Evolutionary conservation across 306 rosid species (phyloP).

Genomic region (Acacia crassicarpa): DNA sequence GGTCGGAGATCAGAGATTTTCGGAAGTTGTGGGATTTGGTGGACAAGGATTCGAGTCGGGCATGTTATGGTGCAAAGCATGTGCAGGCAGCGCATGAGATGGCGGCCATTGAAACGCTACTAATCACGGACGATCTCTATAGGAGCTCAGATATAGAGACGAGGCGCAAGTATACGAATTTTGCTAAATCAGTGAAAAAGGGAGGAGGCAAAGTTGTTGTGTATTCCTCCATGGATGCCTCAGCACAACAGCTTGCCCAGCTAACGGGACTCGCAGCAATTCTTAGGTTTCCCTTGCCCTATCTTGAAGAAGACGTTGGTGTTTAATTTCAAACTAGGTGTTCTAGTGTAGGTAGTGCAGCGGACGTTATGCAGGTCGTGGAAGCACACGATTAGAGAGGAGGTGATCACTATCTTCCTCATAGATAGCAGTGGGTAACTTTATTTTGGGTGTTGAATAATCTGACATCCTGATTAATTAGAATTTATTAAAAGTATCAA

Average conservation of each 20-base stretch:
- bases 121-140: slow-evolving; percentile 39
- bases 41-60: slow-evolving; percentile 30
- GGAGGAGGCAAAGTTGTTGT: slow-evolving; percentile 42
- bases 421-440: too few species aligned
- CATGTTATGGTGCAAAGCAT: slow-evolving; percentile 32
- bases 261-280: slow-evolving; percentile 40
- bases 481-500: too few species aligned
- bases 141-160: slow-evolving; percentile 28
- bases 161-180: slow-evolving; percentile 1
- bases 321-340: neutral
- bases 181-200: slow-evolving; percentile 36
- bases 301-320: slow-evolving; percentile 29
- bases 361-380: too few species aligned
- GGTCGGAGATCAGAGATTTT: slow-evolving; percentile 22
- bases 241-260: slow-evolving; percentile 13
- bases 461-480: too few species aligned
- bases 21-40: slow-evolving; percentile 37
- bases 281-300: slow-evolving; percentile 50
- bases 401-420: too few species aligned
- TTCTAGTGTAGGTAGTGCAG: too few species aligned
- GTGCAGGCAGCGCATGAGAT: slow-evolving; percentile 43
- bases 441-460: too few species aligned
- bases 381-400: too few species aligned
- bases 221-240: slow-evolving; percentile 36
- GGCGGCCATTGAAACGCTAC: slow-evolving; percentile 42